These are phyloP conservation scores for Pinus tabuliformis DNA, from an alignment of 75 land plant species.

Conservation along the genomic window DNA sequence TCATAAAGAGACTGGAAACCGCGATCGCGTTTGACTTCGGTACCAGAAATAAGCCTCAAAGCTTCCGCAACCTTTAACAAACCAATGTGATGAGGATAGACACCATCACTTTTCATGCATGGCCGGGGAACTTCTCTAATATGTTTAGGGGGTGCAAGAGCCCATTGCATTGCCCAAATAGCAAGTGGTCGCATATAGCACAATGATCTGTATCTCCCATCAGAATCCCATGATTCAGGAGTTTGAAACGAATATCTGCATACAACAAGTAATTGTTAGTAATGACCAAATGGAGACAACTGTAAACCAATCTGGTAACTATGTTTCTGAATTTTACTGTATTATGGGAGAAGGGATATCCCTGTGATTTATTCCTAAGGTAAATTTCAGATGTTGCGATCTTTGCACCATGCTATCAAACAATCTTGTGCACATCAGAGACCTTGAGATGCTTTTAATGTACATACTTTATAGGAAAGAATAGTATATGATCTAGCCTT, in stretches of 20 bases:
- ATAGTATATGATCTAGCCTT: background rate
- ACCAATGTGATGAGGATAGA: conserved; percentile 25
- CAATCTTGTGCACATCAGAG: background rate
- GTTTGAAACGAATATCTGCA: conserved; percentile 92
- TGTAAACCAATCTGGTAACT: background rate
- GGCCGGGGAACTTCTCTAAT: conserved; percentile 29
- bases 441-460: background rate
- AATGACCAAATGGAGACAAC: background rate
- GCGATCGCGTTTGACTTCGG: conserved; percentile 32
- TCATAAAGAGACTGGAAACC: conserved; percentile 47
- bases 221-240: conserved; percentile 85
- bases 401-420: too few relatives aligned
- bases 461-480: background rate
- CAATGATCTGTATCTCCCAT: conserved; percentile 70
- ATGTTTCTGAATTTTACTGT: background rate
- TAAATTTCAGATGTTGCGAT: too few relatives aligned
- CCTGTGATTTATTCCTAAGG: too few relatives aligned
- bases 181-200: conserved; percentile 96
- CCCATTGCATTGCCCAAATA: conserved; percentile 99
- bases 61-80: conserved; percentile 63
- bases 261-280: background rate
- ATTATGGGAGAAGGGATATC: too few relatives aligned
- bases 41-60: conserved; percentile 33
- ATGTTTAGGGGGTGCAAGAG: conserved; percentile 52
- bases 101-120: conserved; percentile 24